These are phyloP conservation scores for Macrolepiota albuminosa DNA, from an alignment of 768 basidiomycete genomes.

Conservation along the genomic window DNA sequence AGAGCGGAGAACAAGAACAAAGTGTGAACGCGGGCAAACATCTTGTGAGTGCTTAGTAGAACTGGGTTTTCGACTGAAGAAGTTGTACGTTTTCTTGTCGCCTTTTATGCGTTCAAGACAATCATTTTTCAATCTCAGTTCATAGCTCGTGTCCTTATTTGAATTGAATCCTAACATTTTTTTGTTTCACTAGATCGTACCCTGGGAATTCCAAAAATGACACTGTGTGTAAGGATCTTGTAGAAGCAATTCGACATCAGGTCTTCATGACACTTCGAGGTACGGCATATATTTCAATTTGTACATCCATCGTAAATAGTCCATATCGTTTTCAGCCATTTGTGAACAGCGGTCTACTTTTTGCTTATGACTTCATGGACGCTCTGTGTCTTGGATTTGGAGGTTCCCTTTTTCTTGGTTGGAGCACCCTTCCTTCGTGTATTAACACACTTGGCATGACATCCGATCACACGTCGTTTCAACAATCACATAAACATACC, in stretches of 20 bases:
- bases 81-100: background rate
- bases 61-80: slow-evolving; percentile 13
- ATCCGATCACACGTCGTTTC: background rate
- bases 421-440: background rate
- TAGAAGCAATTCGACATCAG: background rate
- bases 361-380: background rate
- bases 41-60: slow-evolving; percentile 9
- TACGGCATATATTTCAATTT: background rate
- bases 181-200: background rate
- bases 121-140: background rate
- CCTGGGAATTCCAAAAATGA: background rate
- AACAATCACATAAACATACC: background rate
- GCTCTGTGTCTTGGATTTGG: background rate
- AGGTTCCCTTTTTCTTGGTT: background rate
- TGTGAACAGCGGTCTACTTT: background rate
- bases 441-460: background rate
- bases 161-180: background rate
- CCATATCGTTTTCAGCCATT: background rate
- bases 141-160: background rate
- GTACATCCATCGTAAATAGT: background rate
- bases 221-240: background rate
- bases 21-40: slow-evolving; percentile 10
- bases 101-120: background rate
- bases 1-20: slow-evolving; percentile 10
- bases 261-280: background rate